These are phyloP conservation scores for Chaetomiaceae sp. DNA, from an alignment of 2,329 filamentous ascomycete species.

Conservation along the genomic window DNA sequence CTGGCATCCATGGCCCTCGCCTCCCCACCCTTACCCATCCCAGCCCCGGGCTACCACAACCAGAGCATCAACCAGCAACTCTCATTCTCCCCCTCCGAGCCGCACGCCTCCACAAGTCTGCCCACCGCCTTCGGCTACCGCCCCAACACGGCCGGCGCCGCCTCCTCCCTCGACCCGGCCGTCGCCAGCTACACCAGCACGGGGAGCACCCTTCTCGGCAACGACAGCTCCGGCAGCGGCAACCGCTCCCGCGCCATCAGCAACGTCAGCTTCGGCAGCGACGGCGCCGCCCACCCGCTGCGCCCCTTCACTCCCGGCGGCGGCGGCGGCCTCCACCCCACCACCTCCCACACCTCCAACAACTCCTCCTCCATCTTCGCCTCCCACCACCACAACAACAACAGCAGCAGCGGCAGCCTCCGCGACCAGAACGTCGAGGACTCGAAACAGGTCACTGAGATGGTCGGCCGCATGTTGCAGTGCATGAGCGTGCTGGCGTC, in stretches of 20 bases:
- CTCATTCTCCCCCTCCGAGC: constrained; percentile 45
- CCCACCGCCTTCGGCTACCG: constrained; percentile 35
- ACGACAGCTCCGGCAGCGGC: constrained; percentile 43
- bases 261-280: constrained; percentile 66
- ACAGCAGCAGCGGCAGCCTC: constrained; percentile 29
- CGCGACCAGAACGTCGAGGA: constrained; percentile 59
- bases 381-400: constrained; percentile 8
- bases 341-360: no score
- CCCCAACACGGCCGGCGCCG: constrained; percentile 69
- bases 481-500: constrained; percentile 86
- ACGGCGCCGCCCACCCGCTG: constrained; percentile 27
- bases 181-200: constrained; percentile 76
- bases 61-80: constrained; percentile 33
- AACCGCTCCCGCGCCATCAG: constrained; percentile 74
- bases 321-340: constrained; percentile 13
- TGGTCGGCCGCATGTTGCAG: constrained; percentile 91
- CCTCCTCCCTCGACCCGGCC: constrained; percentile 66
- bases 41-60: constrained; percentile 28
- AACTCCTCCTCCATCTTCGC: no score
- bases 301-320: constrained; percentile 47
- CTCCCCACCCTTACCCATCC: constrained; percentile 45
- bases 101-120: constrained; percentile 30
- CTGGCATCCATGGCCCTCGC: constrained; percentile 46
- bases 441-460: constrained; percentile 80
- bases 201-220: constrained; percentile 71